phyloP scores from a whole-genome alignment of 345 rosid genomes.

The Limnanthes douglasii region DNA sequence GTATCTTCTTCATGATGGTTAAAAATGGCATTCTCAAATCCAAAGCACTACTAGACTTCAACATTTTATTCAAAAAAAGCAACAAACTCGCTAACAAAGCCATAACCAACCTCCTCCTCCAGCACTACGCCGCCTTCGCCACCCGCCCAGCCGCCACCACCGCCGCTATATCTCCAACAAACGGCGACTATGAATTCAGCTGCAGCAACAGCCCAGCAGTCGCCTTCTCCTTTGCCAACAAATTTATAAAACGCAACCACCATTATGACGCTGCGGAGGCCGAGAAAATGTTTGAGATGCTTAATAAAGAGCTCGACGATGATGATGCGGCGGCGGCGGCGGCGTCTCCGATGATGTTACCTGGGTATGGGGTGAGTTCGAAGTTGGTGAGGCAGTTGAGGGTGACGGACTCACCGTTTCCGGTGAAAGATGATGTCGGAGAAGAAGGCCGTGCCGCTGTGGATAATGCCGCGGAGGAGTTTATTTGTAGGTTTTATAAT shows the following conservation, averaged over 20 bases:
- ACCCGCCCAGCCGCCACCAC: slow-evolving; percentile 19
- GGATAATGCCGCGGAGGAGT: slow-evolving; percentile 69
- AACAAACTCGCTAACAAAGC: slow-evolving; percentile 43
- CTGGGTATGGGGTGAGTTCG: slow-evolving; percentile 45
- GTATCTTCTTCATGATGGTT: slow-evolving; percentile 35
- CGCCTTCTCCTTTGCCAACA: slow-evolving; percentile 14
- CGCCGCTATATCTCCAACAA: not conserved
- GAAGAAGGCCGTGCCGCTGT: slow-evolving; percentile 33
- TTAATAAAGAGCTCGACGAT: slow-evolving; percentile 13
- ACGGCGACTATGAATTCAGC: slow-evolving; percentile 52
- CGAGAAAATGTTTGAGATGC: slow-evolving; percentile 58
- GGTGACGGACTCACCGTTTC: slow-evolving; percentile 74
- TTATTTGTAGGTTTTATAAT: slow-evolving; percentile 53
- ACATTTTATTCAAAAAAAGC: slow-evolving; percentile 38
- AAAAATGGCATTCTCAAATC: slow-evolving; percentile 38
- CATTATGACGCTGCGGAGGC: slow-evolving; percentile 36
- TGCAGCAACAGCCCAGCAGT: slow-evolving; percentile 45
- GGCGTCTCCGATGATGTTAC: slow-evolving; percentile 21
- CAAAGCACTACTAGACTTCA: slow-evolving; percentile 37
- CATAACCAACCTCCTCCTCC: slow-evolving; percentile 27
- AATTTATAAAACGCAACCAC: slow-evolving; percentile 25
- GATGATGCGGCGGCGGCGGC: slow-evolving; percentile 9
- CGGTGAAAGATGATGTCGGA: slow-evolving; percentile 43
- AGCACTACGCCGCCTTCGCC: slow-evolving; percentile 23
- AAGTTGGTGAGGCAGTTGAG: slow-evolving; percentile 54